Base-by-base conservation (phyloP, 2,329 filamentous ascomycete genomes). In the Colletotrichum noveboracense region DNA sequence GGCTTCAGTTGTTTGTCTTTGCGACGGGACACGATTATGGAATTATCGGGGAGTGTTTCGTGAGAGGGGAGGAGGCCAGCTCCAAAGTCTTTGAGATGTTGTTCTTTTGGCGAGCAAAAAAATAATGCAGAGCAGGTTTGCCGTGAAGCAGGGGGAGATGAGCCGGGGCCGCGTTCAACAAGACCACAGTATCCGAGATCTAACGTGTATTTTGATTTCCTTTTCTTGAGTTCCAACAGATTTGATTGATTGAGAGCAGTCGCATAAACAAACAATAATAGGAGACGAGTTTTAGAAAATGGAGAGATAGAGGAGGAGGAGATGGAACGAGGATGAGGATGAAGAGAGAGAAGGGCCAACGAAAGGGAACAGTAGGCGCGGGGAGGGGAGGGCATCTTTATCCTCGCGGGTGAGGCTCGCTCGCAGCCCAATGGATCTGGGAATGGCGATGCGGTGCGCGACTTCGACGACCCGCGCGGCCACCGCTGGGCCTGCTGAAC, bases 141-240 rank as follows among this genome's bases (percentile, higher is more conserved):
- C 79, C 70, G 75, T 74, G 78, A 80, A 79, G 78, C 79, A 79
- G 69, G 30, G 68, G 70, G 24, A 24, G 24, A 24, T 24, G 10
- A 34, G 61, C 38, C 13, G 55, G 34, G 74, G 75, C 76, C 77
- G 75, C 76, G 77, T 78, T 78, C 74, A 76, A 76, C 74, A 61
- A 74, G 74, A 66, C 77, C 73, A 76, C 78, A 78, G 76, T 79
- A 61, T 75, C 78, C 79, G 78, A 79, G 79, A 82, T 78, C 77
- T 78, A 78, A 77, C 32, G 48, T 75, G 69, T 75, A 67, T 67
- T 66, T 43, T 18, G 32, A 32, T 61, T 61, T 28, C 55, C 28
- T 30, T 38, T 73, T 66, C 66, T 74, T 75, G 58, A 21, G 58
- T 77, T 75, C 74, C 43, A 66, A 58, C 43, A 64, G 52, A 76